Evolutionary conservation across 441 rosid species (phyloP).

Genomic region (Daphne laureola): DNA sequence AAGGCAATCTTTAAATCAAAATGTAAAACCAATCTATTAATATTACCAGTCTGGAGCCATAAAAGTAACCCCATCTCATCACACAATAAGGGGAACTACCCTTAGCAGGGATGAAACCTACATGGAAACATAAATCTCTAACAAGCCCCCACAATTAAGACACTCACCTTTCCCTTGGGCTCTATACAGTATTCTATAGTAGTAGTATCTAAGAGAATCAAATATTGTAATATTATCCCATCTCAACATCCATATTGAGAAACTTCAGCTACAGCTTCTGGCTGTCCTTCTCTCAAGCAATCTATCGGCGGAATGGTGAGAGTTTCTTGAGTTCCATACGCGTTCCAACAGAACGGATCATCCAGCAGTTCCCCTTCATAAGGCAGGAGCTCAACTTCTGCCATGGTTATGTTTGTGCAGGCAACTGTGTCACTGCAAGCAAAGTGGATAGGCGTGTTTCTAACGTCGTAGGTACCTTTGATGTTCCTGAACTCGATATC

Average conservation of each 20-base stretch:
- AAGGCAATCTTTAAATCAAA: too few relatives aligned
- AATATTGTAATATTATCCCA: background rate
- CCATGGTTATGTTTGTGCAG: conserved; percentile 77
- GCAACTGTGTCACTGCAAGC: conserved; percentile 93
- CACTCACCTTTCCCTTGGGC: conserved; percentile 6
- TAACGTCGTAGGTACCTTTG: conserved; percentile 81
- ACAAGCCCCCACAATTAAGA: conserved; percentile 10
- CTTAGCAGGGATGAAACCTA: conserved; percentile 44
- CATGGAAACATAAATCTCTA: background rate
- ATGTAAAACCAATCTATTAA: too few relatives aligned
- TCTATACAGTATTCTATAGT: conserved; percentile 8
- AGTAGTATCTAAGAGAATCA: background rate
- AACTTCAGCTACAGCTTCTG: conserved; percentile 29
- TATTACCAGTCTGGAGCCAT: too few relatives aligned
- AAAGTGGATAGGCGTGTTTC: conserved; percentile 77
- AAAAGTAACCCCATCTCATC: conserved; percentile 22
- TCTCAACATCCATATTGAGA: conserved; percentile 34
- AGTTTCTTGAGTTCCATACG: conserved; percentile 80
- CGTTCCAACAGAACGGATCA: conserved; percentile 94
- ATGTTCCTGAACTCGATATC: conserved; percentile 67
- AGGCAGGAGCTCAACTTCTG: conserved; percentile 91
- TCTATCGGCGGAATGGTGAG: conserved; percentile 73
- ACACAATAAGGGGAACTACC: conserved; percentile 37
- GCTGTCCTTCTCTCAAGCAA: conserved; percentile 74
- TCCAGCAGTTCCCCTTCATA: conserved; percentile 70